Base-by-base conservation (phyloP, 441 rosid genomes). In the Francoa sonchifolia region DNA sequence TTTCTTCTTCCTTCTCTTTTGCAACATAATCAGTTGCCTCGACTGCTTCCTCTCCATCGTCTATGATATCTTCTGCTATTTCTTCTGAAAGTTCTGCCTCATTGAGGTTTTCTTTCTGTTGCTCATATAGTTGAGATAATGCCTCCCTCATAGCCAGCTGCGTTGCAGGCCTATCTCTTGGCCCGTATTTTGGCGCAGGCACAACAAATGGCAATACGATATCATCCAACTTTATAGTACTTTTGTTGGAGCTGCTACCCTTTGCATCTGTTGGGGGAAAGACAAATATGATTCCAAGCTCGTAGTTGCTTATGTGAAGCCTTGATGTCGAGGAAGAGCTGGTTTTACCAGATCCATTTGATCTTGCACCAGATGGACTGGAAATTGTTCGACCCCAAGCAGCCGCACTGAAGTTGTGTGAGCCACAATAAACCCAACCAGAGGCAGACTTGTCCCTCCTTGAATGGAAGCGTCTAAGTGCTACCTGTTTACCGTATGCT, bases 341-440 rank as follows among this genome's bases (percentile, higher is more conserved):
- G 32, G 57, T 32, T 54, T 38, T 53, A 39, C 36, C 43, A 19
- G 32, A 38, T 38, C 52, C 61, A 27, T 66, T 59, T 12, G 63
- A 44, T 26, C 57, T 76, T 37, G 19, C 52, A 37, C 63, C 53
- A 43, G 47, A 31, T 39, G 69, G 66, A 49, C 49, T 57, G 28
- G 71, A 66, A 18, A 76, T 68, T 32, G 63, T 55, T 42, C 80
- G 64, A 47, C 97, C 97, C 95, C 98, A 89, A 10, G 98, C 95
- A 52, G 94, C 92, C 28, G 80, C 71, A 61, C 98, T 89, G 55
- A 84, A 79, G 54, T 84, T 89, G 66, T 84, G 98, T 22, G 97
- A 89, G 18, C 95, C 94, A 11, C 88, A 73, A 39, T 89, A 89
- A 52, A 84, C 76, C 95, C 95, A 89, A 33, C 97, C 95, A 47